Conservation (phyloP, 179 eudicot genomes). For the Silene vulgaris region DNA sequence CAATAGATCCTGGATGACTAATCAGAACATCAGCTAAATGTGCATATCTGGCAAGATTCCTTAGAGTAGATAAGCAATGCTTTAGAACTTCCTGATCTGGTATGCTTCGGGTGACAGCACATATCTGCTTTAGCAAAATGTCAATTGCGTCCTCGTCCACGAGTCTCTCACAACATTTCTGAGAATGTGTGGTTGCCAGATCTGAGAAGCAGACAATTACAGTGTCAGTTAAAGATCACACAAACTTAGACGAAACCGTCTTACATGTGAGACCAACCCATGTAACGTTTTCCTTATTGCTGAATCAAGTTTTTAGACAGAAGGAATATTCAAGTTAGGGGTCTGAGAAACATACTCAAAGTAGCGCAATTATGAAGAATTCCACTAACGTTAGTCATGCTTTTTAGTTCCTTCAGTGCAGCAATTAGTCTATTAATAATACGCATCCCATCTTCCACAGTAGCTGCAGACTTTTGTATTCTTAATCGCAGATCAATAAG, state of each 20-base stretch:
- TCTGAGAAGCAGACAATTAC: conserved; percentile 36
- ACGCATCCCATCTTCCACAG: conserved; percentile 77
- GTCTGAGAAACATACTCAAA: conserved; percentile 47
- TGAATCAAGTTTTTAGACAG: neutral
- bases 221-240: conserved; percentile 5
- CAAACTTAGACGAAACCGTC: neutral
- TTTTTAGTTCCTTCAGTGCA: conserved; percentile 72
- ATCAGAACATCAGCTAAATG: conserved; percentile 59
- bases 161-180: conserved; percentile 84
- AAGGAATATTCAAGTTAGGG: neutral
- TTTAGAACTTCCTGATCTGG: conserved; percentile 90
- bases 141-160: conserved; percentile 81
- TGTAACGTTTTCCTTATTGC: neutral
- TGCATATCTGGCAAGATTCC: conserved; percentile 72
- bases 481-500: conserved; percentile 66
- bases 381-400: conserved; percentile 79
- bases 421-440: conserved; percentile 75
- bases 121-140: conserved; percentile 60
- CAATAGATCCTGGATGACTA: conserved; percentile 43
- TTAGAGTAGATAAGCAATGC: conserved; percentile 68
- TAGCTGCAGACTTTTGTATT: conserved; percentile 71
- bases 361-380: conserved; percentile 85
- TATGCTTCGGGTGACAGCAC: conserved; percentile 84
- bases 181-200: conserved; percentile 75
- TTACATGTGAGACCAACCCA: too few relatives aligned